Evolutionary conservation across 352 stramenopile species (phyloP), one percentile per base, ranked within the genome.

Genomic region (Pythium sp.): DNA sequence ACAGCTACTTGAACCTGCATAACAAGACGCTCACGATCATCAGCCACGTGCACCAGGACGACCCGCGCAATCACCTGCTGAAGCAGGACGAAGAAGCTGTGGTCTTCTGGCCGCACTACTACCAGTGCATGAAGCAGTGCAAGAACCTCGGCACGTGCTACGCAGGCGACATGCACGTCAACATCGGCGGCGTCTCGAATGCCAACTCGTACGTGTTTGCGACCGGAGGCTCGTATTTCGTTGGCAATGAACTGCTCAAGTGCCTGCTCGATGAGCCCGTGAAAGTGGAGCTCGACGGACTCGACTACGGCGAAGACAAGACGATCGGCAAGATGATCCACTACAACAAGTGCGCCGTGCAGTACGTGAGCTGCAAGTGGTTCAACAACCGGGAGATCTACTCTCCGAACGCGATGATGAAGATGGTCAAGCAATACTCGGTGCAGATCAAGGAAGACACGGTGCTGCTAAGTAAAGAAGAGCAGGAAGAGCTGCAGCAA

Each of bases 291-390:
- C 43, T 87, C 43, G 78, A 87, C 24, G 84, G 84, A 5, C 77
- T 92, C 24, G 84, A 92, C 71, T 90, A 78, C 64, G 84, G 84
- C 28, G 84, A 92, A 56, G 84, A 92, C 73, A 92, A 92, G 72
- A 92, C 78, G 9, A 75, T 92, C 54, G 84, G 84, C 61, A 92
- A 92, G 73, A 92, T 92, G 84, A 84, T 92, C 72, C 83, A 91
- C 71, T 92, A 84, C 72, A 92, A 91, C 70, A 82, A 77, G 46
- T 92, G 84, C 69, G 70, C 82, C 30, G 84, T 89, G 36, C 79
- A 92, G 77, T 90, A 90, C 69, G 82, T 92, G 69, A 92, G 82
- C 73, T 92, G 84, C 78, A 92, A 92, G 75, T 92, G 84, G 84
- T 91, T 92, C 72, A 92, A 92, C 72, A 92, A 92, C 71, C 81